These are phyloP conservation scores for Epithele typhae DNA, from an alignment of 768 basidiomycete genomes.

Conservation along the genomic window DNA sequence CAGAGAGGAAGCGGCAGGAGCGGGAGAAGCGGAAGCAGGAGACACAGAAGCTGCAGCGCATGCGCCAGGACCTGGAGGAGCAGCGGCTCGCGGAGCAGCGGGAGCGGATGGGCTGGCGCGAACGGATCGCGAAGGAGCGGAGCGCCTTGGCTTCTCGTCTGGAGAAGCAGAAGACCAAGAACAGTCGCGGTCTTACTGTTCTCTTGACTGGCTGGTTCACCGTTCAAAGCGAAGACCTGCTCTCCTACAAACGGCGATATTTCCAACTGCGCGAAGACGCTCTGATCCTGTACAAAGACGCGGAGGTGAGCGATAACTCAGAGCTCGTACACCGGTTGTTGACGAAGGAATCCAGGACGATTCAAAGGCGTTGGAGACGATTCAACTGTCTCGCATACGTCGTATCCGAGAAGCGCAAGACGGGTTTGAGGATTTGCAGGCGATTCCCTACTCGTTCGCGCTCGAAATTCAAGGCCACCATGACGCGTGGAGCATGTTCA, in stretches of 20 bases:
- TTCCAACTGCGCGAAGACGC: constrained; percentile 23
- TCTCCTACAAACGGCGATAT: constrained; percentile 30
- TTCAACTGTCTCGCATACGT: constrained; percentile 18
- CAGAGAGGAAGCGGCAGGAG: constrained; percentile 20
- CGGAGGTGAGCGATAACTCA: constrained; percentile 20
- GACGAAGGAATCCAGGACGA: constrained; percentile 23
- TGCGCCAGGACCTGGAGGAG: constrained; percentile 18
- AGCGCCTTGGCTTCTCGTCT: constrained; percentile 11
- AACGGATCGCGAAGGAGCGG: constrained; percentile 17
- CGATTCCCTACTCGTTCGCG: constrained; percentile 29
- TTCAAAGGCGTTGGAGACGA: constrained; percentile 16
- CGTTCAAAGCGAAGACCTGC: constrained; percentile 22
- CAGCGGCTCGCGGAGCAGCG: constrained; percentile 8
- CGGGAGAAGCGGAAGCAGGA: constrained; percentile 22
- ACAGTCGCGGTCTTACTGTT: constrained; percentile 8
- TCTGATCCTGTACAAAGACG: constrained; percentile 26
- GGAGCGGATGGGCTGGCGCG: constrained; percentile 17
- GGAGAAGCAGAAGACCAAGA: constrained; percentile 12
- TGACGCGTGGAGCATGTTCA: constrained; percentile 23
- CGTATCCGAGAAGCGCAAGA: constrained; percentile 25
- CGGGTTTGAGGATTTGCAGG: constrained; percentile 27
- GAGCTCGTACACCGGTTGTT: background rate
- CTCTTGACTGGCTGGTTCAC: constrained; percentile 28
- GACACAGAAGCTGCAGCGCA: constrained; percentile 21
- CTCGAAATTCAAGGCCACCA: constrained; percentile 23